Percentiles rank a stretch among this genome's conserved stretches.
Conservation (phyloP, 1,139 yeast species). For the Magnusiomyces ingens region DNA sequence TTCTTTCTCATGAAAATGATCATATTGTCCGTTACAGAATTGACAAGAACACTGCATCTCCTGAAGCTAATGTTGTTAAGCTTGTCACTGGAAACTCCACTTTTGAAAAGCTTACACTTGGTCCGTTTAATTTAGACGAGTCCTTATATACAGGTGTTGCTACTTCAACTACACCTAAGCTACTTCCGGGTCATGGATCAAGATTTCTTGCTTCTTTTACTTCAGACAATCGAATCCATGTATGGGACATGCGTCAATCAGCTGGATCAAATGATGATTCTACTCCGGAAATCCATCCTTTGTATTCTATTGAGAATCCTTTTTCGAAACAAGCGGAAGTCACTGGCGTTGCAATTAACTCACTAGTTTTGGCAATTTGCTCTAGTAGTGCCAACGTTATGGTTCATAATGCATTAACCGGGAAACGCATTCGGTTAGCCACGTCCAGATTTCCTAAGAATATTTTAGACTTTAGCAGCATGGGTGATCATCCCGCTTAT, state of each 20-base stretch:
- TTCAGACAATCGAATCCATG: slow-evolving; percentile 26
- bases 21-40: slow-evolving; percentile 16
- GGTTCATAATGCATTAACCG: slow-evolving; percentile 57
- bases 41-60: background rate
- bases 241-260: slow-evolving; percentile 39
- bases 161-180: background rate
- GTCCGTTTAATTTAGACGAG: slow-evolving; percentile 12
- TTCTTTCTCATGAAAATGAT: slow-evolving; percentile 17
- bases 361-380: slow-evolving; percentile 48
- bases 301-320: slow-evolving; percentile 26
- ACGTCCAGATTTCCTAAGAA: slow-evolving; percentile 12
- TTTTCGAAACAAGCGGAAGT: slow-evolving; percentile 30
- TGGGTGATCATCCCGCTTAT: slow-evolving; percentile 33
- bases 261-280: slow-evolving; percentile 20
- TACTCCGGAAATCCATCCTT: slow-evolving; percentile 23
- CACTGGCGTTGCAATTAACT: slow-evolving; percentile 38
- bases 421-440: slow-evolving; percentile 37
- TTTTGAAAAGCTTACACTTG: slow-evolving; percentile 6
- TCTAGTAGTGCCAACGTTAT: slow-evolving; percentile 59
- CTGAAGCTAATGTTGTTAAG: background rate
- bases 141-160: slow-evolving; percentile 6
- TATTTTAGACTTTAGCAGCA: slow-evolving; percentile 17
- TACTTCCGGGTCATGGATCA: background rate
- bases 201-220: slow-evolving; percentile 19
- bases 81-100: background rate